Conservation (phyloP, 768 basidiomycete genomes). For the Hypholoma sublateritium region DNA sequence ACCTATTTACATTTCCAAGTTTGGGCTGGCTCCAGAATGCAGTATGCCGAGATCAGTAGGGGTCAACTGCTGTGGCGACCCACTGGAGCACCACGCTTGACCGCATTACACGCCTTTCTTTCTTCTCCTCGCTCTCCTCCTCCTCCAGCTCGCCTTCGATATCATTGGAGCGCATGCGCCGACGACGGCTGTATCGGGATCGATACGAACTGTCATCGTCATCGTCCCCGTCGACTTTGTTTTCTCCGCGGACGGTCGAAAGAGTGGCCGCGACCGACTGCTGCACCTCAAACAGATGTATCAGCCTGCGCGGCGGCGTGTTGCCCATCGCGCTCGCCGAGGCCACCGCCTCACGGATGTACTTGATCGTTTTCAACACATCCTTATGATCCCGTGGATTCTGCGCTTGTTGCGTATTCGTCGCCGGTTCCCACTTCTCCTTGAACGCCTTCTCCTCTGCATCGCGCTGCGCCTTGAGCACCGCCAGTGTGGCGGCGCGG, state of each 20-base stretch:
- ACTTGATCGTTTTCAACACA: conserved; percentile 5
- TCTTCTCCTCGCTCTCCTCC: conserved; percentile 13
- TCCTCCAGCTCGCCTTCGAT: conserved; percentile 12
- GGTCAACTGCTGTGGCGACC: not conserved
- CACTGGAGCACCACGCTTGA: conserved; percentile 7
- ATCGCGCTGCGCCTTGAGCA: conserved; percentile 2
- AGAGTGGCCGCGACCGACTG: conserved; percentile 20
- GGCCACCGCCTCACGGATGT: conserved; percentile 10
- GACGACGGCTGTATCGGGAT: not conserved
- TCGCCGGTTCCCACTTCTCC: not conserved
- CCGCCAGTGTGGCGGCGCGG: not conserved
- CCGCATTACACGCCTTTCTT: conserved; percentile 3
- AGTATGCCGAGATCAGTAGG: not conserved
- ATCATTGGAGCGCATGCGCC: conserved; percentile 3
- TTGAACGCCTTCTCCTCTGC: conserved; percentile 6
- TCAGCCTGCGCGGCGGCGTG: conserved; percentile 10
- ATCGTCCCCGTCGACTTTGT: conserved; percentile 4
- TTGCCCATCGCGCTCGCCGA: not conserved
- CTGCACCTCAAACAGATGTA: conserved; percentile 26
- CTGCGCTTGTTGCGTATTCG: not conserved
- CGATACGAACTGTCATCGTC: too few relatives aligned
- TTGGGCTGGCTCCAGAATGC: too few relatives aligned
- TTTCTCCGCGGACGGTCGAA: conserved; percentile 7
- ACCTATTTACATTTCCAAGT: too few relatives aligned
- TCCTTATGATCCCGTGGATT: not conserved